Evolutionary conservation across 1,284 basidiomycete species (phyloP).

Genomic region (Leccinum pseudoinsigne): DNA sequence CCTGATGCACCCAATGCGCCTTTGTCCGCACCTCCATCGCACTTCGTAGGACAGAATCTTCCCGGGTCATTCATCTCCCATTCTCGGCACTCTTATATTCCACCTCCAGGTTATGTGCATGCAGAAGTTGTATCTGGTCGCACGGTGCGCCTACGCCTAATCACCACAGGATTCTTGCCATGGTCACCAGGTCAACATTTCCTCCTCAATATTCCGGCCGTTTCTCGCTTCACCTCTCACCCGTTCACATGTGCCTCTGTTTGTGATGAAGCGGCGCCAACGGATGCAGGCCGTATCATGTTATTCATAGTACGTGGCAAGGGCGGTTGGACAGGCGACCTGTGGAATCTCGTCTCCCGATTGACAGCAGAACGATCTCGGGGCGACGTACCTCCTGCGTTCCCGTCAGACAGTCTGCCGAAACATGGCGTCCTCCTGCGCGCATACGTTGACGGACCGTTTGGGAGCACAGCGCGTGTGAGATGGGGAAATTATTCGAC

Average conservation of each 20-base stretch:
- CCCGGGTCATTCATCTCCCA: conserved; percentile 2
- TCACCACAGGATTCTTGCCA: conserved; percentile 56
- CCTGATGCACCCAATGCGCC: not conserved
- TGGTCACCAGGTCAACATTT: conserved; percentile 86
- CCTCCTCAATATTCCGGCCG: conserved; percentile 68
- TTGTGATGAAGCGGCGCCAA: conserved; percentile 52
- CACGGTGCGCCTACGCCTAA: conserved; percentile 73
- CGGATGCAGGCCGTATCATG: conserved; percentile 54
- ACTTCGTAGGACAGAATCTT: conserved; percentile 3
- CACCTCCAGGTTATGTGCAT: conserved; percentile 71
- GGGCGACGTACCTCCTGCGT: conserved; percentile 19
- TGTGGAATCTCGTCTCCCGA: conserved; percentile 60
- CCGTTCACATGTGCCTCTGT: conserved; percentile 82
- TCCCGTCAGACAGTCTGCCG: conserved; percentile 30
- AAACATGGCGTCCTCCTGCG: conserved; percentile 58
- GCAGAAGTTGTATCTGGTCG: conserved; percentile 79
- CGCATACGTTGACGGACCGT: conserved; percentile 75
- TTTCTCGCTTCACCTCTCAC: conserved; percentile 71
- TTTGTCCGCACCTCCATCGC: not conserved
- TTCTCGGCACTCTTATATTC: conserved; percentile 36
- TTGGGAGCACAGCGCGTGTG: conserved; percentile 71
- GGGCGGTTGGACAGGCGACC: conserved; percentile 72
- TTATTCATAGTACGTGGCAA: conserved; percentile 78
- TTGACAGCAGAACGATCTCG: conserved; percentile 39
- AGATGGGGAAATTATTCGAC: conserved; percentile 67